Evolutionary conservation across 768 basidiomycete genomes (phyloP).

Genomic region (Calocera viscosa): DNA sequence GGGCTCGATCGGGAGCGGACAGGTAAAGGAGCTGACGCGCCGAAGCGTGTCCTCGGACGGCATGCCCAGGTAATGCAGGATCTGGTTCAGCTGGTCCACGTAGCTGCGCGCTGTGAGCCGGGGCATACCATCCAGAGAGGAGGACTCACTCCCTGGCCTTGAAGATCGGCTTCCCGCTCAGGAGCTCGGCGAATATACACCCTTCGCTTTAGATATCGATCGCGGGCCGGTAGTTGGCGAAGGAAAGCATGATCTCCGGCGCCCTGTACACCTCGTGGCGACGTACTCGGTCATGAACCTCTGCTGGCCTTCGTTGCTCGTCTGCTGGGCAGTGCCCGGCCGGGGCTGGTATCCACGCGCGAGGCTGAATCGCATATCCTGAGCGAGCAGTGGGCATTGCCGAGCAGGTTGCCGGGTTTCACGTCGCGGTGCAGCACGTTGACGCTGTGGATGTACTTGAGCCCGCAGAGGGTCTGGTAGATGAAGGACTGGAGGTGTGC

Average conservation of each 20-base stretch:
- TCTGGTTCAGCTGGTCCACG: conserved; percentile 96
- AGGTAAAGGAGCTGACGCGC: conserved; percentile 91
- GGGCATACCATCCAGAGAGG: conserved; percentile 4
- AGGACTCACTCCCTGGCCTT: conserved; percentile 21
- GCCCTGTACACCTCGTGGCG: conserved; percentile 94
- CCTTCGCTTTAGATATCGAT: conserved; percentile 36
- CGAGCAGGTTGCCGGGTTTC: conserved; percentile 35
- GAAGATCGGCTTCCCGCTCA: conserved; percentile 34
- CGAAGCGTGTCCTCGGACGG: conserved; percentile 93
- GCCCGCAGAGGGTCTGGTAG: conserved; percentile 37
- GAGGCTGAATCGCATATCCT: conserved; percentile 35
- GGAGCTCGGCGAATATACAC: conserved; percentile 35
- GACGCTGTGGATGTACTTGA: conserved; percentile 35
- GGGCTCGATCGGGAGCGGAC: conserved; percentile 92
- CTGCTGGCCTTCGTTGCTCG: conserved; percentile 36
- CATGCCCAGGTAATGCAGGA: conserved; percentile 91
- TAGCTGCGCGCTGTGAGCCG: conserved; percentile 43
- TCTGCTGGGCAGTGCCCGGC: conserved; percentile 9
- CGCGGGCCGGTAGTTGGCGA: conserved; percentile 62
- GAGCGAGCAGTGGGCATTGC: background rate
- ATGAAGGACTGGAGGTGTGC: conserved; percentile 37
- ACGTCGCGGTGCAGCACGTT: conserved; percentile 36
- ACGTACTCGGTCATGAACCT: conserved; percentile 99
- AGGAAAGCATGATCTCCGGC: conserved; percentile 96
- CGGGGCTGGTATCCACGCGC: conserved; percentile 29